phyloP scores from a whole-genome alignment of 2,329 filamentous ascomycete species.

The Leptosphaerulina australis region DNA sequence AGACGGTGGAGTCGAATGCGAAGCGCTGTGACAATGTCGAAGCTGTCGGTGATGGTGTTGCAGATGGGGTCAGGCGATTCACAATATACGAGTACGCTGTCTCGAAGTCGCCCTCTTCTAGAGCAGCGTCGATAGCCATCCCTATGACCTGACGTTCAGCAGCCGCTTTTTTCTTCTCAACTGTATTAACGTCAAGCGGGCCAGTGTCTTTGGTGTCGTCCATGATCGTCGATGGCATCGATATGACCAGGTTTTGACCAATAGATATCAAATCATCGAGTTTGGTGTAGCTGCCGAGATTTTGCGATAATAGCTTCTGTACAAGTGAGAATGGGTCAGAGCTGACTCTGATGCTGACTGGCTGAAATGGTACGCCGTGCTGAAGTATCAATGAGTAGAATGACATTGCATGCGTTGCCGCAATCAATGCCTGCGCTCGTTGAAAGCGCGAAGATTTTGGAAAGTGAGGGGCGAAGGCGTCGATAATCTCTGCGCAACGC shows the following conservation, averaged over 20 bases:
- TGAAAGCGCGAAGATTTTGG: constrained; percentile 58
- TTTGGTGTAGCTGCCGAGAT: constrained; percentile 73
- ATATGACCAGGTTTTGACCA: constrained; percentile 66
- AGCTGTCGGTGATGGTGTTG: constrained; percentile 29
- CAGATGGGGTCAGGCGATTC: constrained; percentile 62
- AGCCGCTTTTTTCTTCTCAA: constrained; percentile 45
- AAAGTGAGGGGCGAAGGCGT: constrained; percentile 67
- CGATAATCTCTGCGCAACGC: constrained; percentile 67
- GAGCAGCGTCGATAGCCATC: constrained; percentile 79
- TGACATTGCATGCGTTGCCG: constrained; percentile 75
- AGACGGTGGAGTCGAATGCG: constrained; percentile 24
- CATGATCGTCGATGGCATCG: constrained; percentile 42
- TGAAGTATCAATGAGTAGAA: constrained; percentile 79
- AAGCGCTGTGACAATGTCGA: constrained; percentile 33
- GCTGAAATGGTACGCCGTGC: constrained; percentile 79
- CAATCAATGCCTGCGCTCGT: constrained; percentile 68
- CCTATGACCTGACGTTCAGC: constrained; percentile 73
- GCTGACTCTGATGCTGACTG: constrained; percentile 77
- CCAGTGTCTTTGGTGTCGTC: constrained; percentile 59
- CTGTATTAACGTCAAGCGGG: constrained; percentile 25
- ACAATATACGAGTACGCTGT: constrained; percentile 85
- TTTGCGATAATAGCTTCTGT: constrained; percentile 75
- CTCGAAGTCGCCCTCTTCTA: constrained; percentile 80
- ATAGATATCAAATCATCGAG: constrained; percentile 75
- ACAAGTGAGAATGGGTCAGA: constrained; percentile 76